Conservation (phyloP, 345 rosid species). For the Populus tremula region DNA sequence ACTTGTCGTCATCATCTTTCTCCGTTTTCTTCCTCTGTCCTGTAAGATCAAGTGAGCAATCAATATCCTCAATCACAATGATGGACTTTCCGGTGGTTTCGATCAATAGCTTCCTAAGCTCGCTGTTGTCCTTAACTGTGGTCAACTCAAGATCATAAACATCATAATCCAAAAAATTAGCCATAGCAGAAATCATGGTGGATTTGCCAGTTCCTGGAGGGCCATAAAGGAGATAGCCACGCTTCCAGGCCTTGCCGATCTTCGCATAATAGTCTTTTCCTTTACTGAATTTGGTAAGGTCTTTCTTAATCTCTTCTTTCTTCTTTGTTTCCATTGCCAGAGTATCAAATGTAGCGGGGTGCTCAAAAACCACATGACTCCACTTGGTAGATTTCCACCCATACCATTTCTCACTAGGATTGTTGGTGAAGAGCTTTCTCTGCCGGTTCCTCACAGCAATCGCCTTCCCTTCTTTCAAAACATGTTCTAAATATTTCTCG, state of each 20-base stretch:
- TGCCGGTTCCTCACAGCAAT: constrained; percentile 13
- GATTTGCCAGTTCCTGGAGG: constrained; percentile 79
- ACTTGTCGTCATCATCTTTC: background rate
- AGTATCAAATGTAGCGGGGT: constrained; percentile 3
- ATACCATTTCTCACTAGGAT: constrained; percentile 4
- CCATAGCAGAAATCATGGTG: constrained; percentile 74
- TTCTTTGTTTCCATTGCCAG: constrained; percentile 54
- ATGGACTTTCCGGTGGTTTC: constrained; percentile 4
- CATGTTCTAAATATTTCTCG: background rate
- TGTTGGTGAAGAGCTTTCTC: constrained; percentile 20
- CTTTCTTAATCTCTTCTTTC: constrained; percentile 41
- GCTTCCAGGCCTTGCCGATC: constrained; percentile 68
- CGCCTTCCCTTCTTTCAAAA: constrained; percentile 15
- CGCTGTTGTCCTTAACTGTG: constrained; percentile 11
- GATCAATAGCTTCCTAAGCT: constrained; percentile 12
- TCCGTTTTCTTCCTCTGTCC: constrained; percentile 12
- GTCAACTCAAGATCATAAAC: constrained; percentile 22
- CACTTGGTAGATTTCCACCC: constrained; percentile 7
- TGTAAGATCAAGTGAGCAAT: constrained; percentile 18
- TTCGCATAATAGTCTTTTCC: constrained; percentile 59
- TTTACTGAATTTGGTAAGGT: constrained; percentile 49
- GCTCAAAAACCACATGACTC: constrained; percentile 14
- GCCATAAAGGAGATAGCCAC: constrained; percentile 73
- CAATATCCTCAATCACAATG: constrained; percentile 16
- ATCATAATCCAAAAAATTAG: constrained; percentile 43